Evolutionary conservation across 2,329 filamentous ascomycete species (phyloP).

Genomic region (Cladorrhinum sp.): DNA sequence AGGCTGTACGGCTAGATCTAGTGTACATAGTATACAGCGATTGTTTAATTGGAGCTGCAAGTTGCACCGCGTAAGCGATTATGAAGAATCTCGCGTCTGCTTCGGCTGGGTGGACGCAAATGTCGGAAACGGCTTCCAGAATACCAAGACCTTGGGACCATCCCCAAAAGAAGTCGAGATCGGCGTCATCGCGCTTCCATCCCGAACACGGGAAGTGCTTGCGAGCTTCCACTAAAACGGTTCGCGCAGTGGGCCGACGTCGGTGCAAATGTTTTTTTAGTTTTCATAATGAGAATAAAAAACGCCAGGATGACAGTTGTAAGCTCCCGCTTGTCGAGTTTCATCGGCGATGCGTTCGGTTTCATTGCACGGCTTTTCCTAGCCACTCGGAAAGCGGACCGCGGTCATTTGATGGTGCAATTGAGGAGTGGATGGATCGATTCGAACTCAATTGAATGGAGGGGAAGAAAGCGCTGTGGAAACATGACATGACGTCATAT

Average conservation of each 20-base stretch:
- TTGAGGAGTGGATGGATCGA: background rate
- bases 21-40: background rate
- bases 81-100: background rate
- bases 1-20: background rate
- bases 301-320: background rate
- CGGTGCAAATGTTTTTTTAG: background rate
- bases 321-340: background rate
- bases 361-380: background rate
- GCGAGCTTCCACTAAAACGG: background rate
- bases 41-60: background rate
- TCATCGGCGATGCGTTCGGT: background rate
- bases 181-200: constrained; percentile 7
- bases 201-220: background rate
- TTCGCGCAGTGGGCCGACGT: background rate
- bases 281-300: background rate
- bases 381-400: background rate
- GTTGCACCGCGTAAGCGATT: constrained; percentile 11
- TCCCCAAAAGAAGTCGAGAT: constrained; percentile 12
- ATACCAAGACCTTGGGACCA: constrained; percentile 12
- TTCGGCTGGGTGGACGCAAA: background rate
- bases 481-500: constrained; percentile 20
- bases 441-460: background rate
- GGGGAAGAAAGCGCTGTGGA: background rate
- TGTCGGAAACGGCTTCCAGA: constrained; percentile 19
- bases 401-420: background rate